Percentiles rank a stretch among this genome's conserved stretches.
These are phyloP conservation scores for Protea cynaroides DNA, from an alignment of 164 flowering plant species.

Conservation along the genomic window DNA sequence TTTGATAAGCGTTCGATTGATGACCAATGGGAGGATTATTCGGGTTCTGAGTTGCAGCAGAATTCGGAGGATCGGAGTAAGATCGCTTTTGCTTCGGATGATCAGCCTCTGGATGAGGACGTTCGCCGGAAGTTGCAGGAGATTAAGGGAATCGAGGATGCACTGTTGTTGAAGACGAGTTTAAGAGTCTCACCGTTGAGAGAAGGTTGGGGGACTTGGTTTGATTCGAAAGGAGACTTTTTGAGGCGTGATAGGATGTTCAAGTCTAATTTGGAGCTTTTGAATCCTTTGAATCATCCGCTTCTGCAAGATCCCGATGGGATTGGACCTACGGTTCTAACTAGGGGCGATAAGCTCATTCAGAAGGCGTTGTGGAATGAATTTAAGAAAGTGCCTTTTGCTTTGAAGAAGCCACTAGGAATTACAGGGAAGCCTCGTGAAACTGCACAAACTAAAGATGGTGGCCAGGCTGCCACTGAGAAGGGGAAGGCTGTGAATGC, in stretches of 20 bases:
- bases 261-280: constrained; percentile 66
- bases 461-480: not conserved
- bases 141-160: constrained; percentile 65
- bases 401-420: constrained; percentile 33
- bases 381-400: constrained; percentile 45
- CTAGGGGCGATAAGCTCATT: constrained; percentile 69
- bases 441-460: constrained; percentile 1
- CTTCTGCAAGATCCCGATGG: constrained; percentile 90
- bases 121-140: constrained; percentile 47
- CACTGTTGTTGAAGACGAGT: constrained; percentile 55
- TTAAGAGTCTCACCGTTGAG: constrained; percentile 49
- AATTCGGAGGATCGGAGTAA: constrained; percentile 25
- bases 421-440: constrained; percentile 2
- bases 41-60: constrained; percentile 14
- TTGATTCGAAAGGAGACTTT: constrained; percentile 79
- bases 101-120: constrained; percentile 66
- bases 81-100: constrained; percentile 73
- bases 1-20: constrained; percentile 54
- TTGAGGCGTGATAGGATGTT: constrained; percentile 79
- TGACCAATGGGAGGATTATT: constrained; percentile 55
- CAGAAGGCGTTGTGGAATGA: constrained; percentile 50
- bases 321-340: constrained; percentile 52
- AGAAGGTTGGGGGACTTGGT: constrained; percentile 94
- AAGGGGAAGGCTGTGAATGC: not conserved
- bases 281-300: constrained; percentile 84